Evolutionary conservation across 2,329 filamentous ascomycete species (phyloP).

Genomic region (Parastagonospora avenae): DNA sequence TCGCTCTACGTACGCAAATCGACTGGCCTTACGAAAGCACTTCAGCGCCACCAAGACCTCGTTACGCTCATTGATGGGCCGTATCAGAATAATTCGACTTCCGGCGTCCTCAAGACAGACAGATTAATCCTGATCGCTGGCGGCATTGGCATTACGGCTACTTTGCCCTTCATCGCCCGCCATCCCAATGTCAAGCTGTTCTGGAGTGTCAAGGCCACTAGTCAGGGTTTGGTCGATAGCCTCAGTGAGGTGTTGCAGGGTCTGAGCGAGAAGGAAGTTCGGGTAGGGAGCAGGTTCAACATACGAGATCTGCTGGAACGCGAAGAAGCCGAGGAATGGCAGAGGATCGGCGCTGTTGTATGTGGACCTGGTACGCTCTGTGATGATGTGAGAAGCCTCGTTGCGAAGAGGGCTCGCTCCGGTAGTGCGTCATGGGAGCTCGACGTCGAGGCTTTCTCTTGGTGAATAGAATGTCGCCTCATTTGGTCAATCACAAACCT

Average conservation of each 20-base stretch:
- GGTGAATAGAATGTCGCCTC: conserved; percentile 13
- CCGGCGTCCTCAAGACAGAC: conserved; percentile 19
- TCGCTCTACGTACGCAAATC: conserved; percentile 47
- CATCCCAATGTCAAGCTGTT: conserved; percentile 49
- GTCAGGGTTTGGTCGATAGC: conserved; percentile 36
- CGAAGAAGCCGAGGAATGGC: conserved; percentile 44
- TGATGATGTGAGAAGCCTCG: conserved; percentile 46
- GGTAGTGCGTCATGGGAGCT: conserved; percentile 23
- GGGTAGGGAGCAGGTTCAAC: conserved; percentile 45
- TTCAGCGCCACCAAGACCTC: conserved; percentile 29
- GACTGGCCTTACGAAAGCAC: conserved; percentile 43
- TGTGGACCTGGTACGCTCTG: conserved; percentile 50
- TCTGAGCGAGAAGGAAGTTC: conserved; percentile 44
- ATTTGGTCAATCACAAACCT: no score
- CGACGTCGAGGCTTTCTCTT: conserved; percentile 34
- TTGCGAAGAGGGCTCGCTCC: conserved; percentile 8
- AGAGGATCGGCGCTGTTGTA: conserved; percentile 48
- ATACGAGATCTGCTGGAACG: conserved; percentile 35
- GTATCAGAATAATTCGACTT: conserved; percentile 44
- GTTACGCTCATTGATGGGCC: conserved; percentile 52
- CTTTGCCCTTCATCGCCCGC: conserved; percentile 44
- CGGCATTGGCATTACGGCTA: conserved; percentile 55
- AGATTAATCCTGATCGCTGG: conserved; percentile 51
- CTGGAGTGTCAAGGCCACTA: conserved; percentile 45
- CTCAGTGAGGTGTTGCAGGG: conserved; percentile 29